Conservation (phyloP, 192 early-diverging fungal species). For the Allomyces macrogynus region DNA sequence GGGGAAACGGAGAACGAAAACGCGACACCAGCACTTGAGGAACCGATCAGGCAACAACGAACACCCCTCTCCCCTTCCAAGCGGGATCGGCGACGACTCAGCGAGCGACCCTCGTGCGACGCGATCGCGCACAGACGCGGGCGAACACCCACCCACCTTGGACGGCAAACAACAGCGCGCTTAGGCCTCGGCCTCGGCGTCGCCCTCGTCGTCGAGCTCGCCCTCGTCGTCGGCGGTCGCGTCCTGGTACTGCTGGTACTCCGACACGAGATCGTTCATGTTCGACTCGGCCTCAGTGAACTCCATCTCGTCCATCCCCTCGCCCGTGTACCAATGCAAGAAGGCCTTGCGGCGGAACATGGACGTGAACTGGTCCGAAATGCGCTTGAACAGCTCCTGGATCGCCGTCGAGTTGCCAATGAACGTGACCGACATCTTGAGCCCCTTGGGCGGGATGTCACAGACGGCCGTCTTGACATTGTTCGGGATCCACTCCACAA, state of each 20-base stretch:
- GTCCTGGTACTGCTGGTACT: constrained; percentile 78
- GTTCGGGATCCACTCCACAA: constrained; percentile 99
- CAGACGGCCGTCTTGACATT: constrained; percentile 74
- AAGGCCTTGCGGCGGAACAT: constrained; percentile 63
- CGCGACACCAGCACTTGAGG: no score
- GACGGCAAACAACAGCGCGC: no score
- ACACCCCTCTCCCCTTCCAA: no score
- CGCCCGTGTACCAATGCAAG: constrained; percentile 71
- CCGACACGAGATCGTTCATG: constrained; percentile 93
- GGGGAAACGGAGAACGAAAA: no score
- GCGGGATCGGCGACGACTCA: no score
- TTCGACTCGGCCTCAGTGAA: constrained; percentile 71
- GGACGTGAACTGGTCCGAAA: constrained; percentile 50
- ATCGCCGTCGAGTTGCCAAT: constrained; percentile 64
- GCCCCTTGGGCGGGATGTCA: constrained; percentile 49
- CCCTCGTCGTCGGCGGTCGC: constrained; percentile 1
- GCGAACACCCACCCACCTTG: no score
- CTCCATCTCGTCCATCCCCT: constrained; percentile 76
- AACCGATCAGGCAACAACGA: no score
- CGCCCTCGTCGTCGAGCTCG: background rate
- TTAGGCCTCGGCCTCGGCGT: background rate
- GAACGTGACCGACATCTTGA: constrained; percentile 55
- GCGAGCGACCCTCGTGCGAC: no score
- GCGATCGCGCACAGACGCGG: no score
- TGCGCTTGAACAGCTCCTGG: constrained; percentile 51